Evolutionary conservation across 1,139 yeast species (phyloP), one percentile per base, ranked within the genome.

Genomic region (Sporopachydermia cereana): DNA sequence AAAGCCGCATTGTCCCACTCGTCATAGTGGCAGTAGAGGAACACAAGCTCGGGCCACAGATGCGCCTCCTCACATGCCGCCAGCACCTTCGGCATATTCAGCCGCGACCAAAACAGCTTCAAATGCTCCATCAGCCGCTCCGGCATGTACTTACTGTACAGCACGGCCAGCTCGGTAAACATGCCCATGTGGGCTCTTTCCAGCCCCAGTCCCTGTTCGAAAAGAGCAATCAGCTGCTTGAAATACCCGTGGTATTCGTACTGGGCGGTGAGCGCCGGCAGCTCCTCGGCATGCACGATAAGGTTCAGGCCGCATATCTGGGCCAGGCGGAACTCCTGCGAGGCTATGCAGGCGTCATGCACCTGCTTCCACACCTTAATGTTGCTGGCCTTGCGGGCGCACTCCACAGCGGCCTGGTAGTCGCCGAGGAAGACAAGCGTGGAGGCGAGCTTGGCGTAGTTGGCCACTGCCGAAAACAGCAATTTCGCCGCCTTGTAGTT

Each of bases 181-280:
- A 91, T 91, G 57, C 97, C 98, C 97, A 91, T 91, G 62, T 93
- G 98, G 36, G 99, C 98, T 63, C 98, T 84, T 71, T 91, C 99
- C 56, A 91, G 76, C 44, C 95, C 94, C 50, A 91, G 75, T 54
- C 98, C 98, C 56, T 88, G 93, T 67, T 91, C 98, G 58, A 91
- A 86, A 57, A 91, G 76, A 17, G 96, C 77, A 54, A 91, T 84
- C 52, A 93, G 74, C 68, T 93, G 96, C 53, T 79, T 84, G 67
- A 89, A 88, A 67, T 86, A 86, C 43, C 98, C 99, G 56, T 83
- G 78, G 63, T 75, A 72, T 67, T 91, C 97, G 61, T 91, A 91
- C 55, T 84, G 84, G 50, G 69, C 73, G 46, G 91, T 97, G 54
- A 91, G 73, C 59, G 85, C 96, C 42, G 89, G 88, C 56, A 91